phyloP scores from a whole-genome alignment of 1,284 basidiomycete species.

The Thelephora terrestris region DNA sequence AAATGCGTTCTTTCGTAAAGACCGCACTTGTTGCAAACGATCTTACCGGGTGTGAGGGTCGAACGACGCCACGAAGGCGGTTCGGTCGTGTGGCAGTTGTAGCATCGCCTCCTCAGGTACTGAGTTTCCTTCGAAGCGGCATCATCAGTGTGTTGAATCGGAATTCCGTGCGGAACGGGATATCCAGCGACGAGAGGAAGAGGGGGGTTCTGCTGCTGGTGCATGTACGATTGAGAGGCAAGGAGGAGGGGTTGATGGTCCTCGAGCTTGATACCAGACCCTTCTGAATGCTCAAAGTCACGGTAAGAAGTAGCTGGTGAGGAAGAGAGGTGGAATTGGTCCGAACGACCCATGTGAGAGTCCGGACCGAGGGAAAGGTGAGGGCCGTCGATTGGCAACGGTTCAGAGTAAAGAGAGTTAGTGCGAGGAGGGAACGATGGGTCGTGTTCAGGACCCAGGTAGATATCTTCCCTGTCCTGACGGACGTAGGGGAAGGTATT shows the following conservation, averaged over 20 bases:
- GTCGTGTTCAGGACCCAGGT: slow-evolving; percentile 27
- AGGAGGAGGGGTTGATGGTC: slow-evolving; percentile 46
- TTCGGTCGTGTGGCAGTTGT: slow-evolving; percentile 83
- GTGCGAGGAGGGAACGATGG: slow-evolving; percentile 26
- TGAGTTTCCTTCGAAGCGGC: slow-evolving; percentile 81
- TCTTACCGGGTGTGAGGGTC: slow-evolving; percentile 79
- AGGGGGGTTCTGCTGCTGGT: slow-evolving; percentile 9
- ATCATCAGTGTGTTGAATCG: slow-evolving; percentile 78
- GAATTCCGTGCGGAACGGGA: slow-evolving; percentile 38
- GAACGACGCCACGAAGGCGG: slow-evolving; percentile 77
- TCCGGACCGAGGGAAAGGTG: slow-evolving; percentile 32
- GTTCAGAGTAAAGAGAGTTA: slow-evolving; percentile 31
- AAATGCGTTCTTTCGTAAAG: slow-evolving; percentile 79
- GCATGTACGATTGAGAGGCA: slow-evolving; percentile 42
- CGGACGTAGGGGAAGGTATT: slow-evolving; percentile 66
- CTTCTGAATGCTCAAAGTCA: slow-evolving; percentile 36
- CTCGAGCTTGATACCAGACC: slow-evolving; percentile 49
- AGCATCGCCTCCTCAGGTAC: slow-evolving; percentile 73
- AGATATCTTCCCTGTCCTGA: slow-evolving; percentile 44
- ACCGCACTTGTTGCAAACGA: slow-evolving; percentile 85
- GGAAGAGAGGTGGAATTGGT: slow-evolving; percentile 26
- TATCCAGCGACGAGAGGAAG: slow-evolving; percentile 33
- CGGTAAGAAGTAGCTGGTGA: slow-evolving; percentile 37
- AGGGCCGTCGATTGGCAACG: slow-evolving; percentile 30
- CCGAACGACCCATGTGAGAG: slow-evolving; percentile 13